Evolutionary conservation across 306 rosid genomes (phyloP).

Genomic region (Cucurbita moschata): DNA sequence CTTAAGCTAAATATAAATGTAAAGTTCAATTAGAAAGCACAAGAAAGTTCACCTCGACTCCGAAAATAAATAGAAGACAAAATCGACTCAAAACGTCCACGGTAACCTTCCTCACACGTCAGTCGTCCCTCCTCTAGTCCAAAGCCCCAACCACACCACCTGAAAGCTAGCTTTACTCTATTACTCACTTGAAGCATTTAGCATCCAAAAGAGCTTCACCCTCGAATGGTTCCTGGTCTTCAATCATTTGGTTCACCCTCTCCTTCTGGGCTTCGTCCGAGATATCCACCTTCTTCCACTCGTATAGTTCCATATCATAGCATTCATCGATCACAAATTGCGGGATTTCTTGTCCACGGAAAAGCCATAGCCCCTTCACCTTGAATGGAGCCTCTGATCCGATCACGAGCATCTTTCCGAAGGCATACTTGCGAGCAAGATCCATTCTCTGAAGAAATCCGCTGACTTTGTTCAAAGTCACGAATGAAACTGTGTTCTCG

Average conservation of each 20-base stretch:
- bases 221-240: conserved; percentile 72
- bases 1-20: not conserved
- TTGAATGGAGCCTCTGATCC: conserved; percentile 63
- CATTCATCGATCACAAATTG: conserved; percentile 65
- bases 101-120: not conserved
- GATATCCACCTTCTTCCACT: conserved; percentile 71
- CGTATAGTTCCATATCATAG: conserved; percentile 84
- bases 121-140: not conserved
- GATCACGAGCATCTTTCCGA: conserved; percentile 81
- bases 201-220: conserved; percentile 73
- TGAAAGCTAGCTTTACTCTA: not conserved
- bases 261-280: conserved; percentile 66
- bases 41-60: not conserved
- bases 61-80: not conserved
- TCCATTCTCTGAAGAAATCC: conserved; percentile 91
- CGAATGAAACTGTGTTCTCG: conserved; percentile 71
- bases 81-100: not conserved
- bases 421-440: conserved; percentile 76
- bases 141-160: not conserved
- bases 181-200: conserved; percentile 64
- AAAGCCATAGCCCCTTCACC: conserved; percentile 91
- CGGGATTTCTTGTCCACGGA: conserved; percentile 75
- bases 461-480: conserved; percentile 69
- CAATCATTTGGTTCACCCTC: conserved; percentile 68
- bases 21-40: not conserved